Base-by-base conservation (phyloP, 108 stramenopile genomes). In the Aurantiochytrium sp. region DNA sequence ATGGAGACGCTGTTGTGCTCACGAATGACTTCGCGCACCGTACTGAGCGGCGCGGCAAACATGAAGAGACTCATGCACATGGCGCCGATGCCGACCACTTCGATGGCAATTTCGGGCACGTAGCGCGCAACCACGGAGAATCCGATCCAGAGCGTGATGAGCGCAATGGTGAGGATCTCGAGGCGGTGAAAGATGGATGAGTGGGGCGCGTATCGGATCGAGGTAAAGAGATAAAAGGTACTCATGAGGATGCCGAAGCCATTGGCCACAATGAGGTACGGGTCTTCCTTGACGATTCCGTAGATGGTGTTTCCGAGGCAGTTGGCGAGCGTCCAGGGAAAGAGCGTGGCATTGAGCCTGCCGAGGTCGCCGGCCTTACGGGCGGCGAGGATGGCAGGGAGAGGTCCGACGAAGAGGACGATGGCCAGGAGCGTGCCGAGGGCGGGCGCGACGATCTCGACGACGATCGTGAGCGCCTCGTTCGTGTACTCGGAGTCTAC, bases 1-100 rank as follows among this genome's bases (percentile, higher is more conserved):
- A 83, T 83, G 73, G 73, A 83, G 51, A 83, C 51, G 51, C 49
- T 83, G 73, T 83, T 83, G 49, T 83, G 44, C 73, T 83, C 73
- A 16, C 73, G 73, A 83, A 83, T 47, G 21, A 83, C 73, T 44
- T 83, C 49, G 21, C 44, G 44, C 21, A 83, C 51, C 5, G 73
- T 83, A n/a, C 49, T 51, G 73, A 83, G 73, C 19, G 73, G 73
- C 5, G 73, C 73, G n/a, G 73, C 51, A 28, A 83, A 83, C 73
- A 83, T 83, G 21, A 53, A 51, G 49, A 83, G 51, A 53, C 51
- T 83, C 73, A 83, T 83, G 73, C 49, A 21, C 73, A 83, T 47
- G 28, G 73, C 73, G 49, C 49, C 44, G 51, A 51, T 25, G 51
- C 73, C 73, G 51, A 83, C 23, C n/a, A 83, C 16, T 10, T 53